Conservation (phyloP, 352 stramenopile genomes). For the Nothophytophthora sp. region DNA sequence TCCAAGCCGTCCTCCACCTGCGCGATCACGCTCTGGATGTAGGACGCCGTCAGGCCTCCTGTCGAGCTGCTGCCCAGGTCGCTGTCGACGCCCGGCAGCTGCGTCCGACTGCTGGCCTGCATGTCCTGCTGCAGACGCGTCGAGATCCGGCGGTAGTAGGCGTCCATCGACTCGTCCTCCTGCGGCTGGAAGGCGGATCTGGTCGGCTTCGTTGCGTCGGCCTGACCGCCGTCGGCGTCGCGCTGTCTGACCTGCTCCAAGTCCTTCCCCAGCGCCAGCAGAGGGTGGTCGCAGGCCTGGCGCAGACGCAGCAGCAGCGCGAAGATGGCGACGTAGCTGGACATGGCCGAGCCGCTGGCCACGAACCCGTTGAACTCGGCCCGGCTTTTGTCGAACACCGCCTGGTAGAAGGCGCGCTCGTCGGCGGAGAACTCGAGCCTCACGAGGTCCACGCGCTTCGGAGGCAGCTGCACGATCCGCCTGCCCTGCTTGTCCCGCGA, state of each 20-base stretch:
- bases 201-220: background rate
- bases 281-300: slow-evolving; percentile 90
- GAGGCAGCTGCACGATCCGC: slow-evolving; percentile 69
- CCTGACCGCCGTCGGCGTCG: background rate
- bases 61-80: background rate
- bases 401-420: slow-evolving; percentile 87
- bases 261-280: slow-evolving; percentile 77
- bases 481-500: slow-evolving; percentile 65
- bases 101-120: slow-evolving; percentile 26
- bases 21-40: slow-evolving; percentile 74
- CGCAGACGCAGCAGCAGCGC: slow-evolving; percentile 84
- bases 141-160: slow-evolving; percentile 67
- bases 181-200: slow-evolving; percentile 47
- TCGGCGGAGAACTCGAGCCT: slow-evolving; percentile 68
- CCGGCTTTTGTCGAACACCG: slow-evolving; percentile 83
- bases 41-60: slow-evolving; percentile 42
- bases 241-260: slow-evolving; percentile 42
- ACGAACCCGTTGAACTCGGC: slow-evolving; percentile 91
- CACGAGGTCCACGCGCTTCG: slow-evolving; percentile 71
- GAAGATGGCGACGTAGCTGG: slow-evolving; percentile 90
- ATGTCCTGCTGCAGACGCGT: slow-evolving; percentile 52
- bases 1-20: slow-evolving; percentile 82
- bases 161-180: slow-evolving; percentile 48
- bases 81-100: slow-evolving; percentile 6
- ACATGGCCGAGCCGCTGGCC: slow-evolving; percentile 63